phyloP scores from a whole-genome alignment of 208 protist species.

The Acanthamoeba lenticulata region DNA sequence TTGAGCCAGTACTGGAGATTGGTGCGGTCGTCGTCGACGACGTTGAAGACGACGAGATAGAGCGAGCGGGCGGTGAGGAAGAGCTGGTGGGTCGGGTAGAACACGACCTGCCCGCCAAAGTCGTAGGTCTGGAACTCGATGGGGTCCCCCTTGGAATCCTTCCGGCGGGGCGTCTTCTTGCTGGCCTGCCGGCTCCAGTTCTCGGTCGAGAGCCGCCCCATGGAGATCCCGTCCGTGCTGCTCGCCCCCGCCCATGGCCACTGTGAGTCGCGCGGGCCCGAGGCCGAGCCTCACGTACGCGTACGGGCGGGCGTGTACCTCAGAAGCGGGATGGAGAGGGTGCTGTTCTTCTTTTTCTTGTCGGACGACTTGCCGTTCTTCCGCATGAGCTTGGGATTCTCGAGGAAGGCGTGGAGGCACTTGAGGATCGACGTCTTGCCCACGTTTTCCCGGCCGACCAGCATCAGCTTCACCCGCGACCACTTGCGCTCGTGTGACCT shows the following conservation, averaged over 20 bases:
- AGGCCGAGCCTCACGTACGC: no score
- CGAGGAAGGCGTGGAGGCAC: conserved; percentile 20
- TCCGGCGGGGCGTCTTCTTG: neutral
- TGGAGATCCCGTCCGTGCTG: conserved; percentile 6
- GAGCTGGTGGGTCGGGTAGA: conserved; percentile 65
- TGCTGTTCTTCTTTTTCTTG: neutral
- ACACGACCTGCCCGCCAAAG: conserved; percentile 63
- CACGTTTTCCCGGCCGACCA: conserved; percentile 57
- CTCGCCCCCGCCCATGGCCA: no score
- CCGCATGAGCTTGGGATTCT: neutral
- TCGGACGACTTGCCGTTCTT: neutral
- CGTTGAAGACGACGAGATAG: conserved; percentile 70
- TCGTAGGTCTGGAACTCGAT: conserved; percentile 61
- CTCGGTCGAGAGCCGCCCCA: conserved; percentile 1
- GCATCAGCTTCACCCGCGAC: conserved; percentile 54
- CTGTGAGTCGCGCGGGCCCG: no score
- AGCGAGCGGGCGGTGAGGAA: conserved; percentile 57
- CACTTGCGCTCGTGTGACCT: conserved; percentile 60
- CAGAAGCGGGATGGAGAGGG: neutral
- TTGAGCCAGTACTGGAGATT: conserved; percentile 75
- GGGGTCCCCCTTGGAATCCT: neutral
- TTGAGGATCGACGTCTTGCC: conserved; percentile 58
- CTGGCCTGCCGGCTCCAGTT: neutral
- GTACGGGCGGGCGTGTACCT: neutral
- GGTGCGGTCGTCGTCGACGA: conserved; percentile 67